These are phyloP conservation scores for Pyropia haitanensis DNA, from an alignment of 23 red algal species.

Conservation along the genomic window DNA sequence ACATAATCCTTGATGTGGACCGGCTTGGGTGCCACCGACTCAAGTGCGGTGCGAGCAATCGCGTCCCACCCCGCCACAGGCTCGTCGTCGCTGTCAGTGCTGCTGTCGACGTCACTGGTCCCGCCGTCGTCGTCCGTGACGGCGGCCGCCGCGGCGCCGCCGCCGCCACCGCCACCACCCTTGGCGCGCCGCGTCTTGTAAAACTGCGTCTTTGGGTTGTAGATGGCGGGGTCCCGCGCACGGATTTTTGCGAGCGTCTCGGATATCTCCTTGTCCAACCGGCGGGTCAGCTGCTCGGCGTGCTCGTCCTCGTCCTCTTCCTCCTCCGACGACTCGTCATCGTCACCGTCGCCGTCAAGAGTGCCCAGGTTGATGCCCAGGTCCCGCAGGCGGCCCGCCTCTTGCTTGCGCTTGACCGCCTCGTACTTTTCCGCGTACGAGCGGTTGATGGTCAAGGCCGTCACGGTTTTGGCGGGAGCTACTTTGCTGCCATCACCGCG, in stretches of 20 bases:
- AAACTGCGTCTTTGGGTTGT: conserved; percentile 36
- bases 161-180: background rate
- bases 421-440: conserved; percentile 56
- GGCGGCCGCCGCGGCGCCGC: background rate
- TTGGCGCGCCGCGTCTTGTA: conserved; percentile 2
- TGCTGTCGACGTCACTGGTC: background rate
- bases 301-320: conserved; percentile 79
- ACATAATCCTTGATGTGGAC: conserved; percentile 66
- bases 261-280: conserved; percentile 54
- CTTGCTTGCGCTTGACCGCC: conserved; percentile 47
- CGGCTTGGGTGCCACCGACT: conserved; percentile 15
- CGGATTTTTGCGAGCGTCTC: conserved; percentile 58
- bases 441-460: conserved; percentile 32
- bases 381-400: conserved; percentile 36
- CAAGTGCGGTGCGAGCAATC: background rate
- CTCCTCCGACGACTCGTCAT: conserved; percentile 21
- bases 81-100: conserved; percentile 44
- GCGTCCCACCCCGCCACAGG: conserved; percentile 86
- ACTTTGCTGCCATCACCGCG: background rate
- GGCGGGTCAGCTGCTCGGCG: conserved; percentile 74
- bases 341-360: conserved; percentile 5
- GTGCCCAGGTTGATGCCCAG: conserved; percentile 18
- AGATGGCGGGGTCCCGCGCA: conserved; percentile 62
- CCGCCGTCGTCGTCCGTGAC: background rate
- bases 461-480: background rate